Evolutionary conservation across 2,329 filamentous ascomycete species (phyloP).

Genomic region (Fusarium nisikadoi): DNA sequence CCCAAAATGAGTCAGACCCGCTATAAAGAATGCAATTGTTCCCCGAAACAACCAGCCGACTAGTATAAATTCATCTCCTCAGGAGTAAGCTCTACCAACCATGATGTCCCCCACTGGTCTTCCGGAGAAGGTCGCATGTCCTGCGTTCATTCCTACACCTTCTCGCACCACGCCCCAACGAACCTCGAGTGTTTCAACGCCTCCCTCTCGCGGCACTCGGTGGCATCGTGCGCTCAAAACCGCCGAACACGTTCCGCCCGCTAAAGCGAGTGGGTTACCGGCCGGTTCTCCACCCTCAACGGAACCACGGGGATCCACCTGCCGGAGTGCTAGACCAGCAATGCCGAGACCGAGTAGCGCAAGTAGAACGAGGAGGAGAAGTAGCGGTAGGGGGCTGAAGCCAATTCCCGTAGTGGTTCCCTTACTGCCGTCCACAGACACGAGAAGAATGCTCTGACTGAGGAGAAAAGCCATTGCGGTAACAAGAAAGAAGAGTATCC

Average conservation of each 20-base stretch:
- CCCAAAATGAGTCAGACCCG: not conserved
- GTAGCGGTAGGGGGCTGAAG: slow-evolving; percentile 56
- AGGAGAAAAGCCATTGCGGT: slow-evolving; percentile 57
- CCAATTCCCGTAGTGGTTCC: slow-evolving; percentile 49
- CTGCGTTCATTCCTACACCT: slow-evolving; percentile 51
- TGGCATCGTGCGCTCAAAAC: slow-evolving; percentile 64
- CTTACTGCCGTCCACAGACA: slow-evolving; percentile 44
- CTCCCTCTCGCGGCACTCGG: slow-evolving; percentile 45
- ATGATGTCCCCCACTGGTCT: slow-evolving; percentile 44
- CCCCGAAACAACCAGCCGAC: not conserved
- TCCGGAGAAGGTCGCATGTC: slow-evolving; percentile 58
- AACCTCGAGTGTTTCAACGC: slow-evolving; percentile 52
- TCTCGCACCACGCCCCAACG: slow-evolving; percentile 60
- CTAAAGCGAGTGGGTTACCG: slow-evolving; percentile 61
- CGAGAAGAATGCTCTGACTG: slow-evolving; percentile 56
- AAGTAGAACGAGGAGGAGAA: slow-evolving; percentile 56
- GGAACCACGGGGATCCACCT: slow-evolving; percentile 50
- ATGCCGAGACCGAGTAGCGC: slow-evolving; percentile 49
- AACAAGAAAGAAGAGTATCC: slow-evolving; percentile 58
- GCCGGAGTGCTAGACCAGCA: slow-evolving; percentile 53
- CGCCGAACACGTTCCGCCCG: slow-evolving; percentile 61
- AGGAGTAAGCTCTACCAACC: slow-evolving; percentile 44
- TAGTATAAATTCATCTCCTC: not conserved
- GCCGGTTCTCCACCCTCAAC: slow-evolving; percentile 49
- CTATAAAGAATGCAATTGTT: not conserved